Base-by-base conservation (phyloP, 495 filamentous ascomycete genomes). In the Daldinia grandis region DNA sequence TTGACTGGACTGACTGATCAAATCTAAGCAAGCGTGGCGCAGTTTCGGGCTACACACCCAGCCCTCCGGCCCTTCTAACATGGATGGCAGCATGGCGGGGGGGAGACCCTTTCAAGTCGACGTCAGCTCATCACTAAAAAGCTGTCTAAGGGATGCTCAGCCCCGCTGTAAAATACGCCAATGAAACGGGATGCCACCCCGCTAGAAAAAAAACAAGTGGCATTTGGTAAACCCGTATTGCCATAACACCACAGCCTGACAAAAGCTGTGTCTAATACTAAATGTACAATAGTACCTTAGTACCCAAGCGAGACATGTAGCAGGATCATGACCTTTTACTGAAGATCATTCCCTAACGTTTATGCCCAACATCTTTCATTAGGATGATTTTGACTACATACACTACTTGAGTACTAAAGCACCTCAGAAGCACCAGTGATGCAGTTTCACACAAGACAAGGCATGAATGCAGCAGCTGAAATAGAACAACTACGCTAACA, bases 21-120 rank as follows among this genome's bases (percentile, higher is more conserved):
- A 37, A 57, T 40, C 61, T 58, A 44, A 59, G 54, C 69, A 72
- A 64, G 69, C 69, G 69, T 72, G 69, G 69, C 69, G 69, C 69
- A 72, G 69, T 60, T 72, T 64, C 54, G 50, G 53, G 62, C 58
- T 56, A 30, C 30, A 56, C 30, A 47, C 58, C 69, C 50, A 68
- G 64, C 64, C 64, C 69, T 72, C 42, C 42, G 42, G 42, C 9
- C 42, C 19, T 65, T 42, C 69, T 59, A 67, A 58, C 17, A 24
- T 21, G 19, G 17, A 24, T 21, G 19, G 17, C 33, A 33, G 31
- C 31, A 33, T 33, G 49, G 24, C 53, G 33, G 66, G 51, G 59
- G 42, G 51, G 62, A 24, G 15, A 37, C 27, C 57, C 55, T 38
- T 42, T 15, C 54, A 24, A 56, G 51, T 64, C 66, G 64, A 72